Conservation (phyloP, 768 basidiomycete species). For the Chalciporus chontae region DNA sequence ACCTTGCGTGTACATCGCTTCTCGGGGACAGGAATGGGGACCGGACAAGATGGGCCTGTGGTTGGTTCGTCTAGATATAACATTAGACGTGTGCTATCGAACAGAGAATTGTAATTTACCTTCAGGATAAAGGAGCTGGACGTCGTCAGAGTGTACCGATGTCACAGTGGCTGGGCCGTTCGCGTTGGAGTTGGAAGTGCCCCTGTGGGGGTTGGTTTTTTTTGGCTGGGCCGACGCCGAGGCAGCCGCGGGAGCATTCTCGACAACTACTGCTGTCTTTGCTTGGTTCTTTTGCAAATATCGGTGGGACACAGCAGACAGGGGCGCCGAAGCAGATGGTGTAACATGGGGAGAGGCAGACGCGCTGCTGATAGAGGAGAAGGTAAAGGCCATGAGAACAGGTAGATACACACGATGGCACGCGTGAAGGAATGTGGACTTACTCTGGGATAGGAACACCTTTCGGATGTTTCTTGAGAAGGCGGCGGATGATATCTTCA, state of each 20-base stretch:
- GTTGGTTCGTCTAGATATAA: constrained; percentile 8
- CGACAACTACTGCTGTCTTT: not conserved
- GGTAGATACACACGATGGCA: too few relatives aligned
- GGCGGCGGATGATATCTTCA: constrained; percentile 25
- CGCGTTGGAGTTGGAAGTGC: not conserved
- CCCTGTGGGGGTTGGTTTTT: not conserved
- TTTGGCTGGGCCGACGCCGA: not conserved
- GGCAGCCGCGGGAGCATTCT: not conserved
- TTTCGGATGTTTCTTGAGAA: constrained; percentile 24
- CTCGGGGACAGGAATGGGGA: not conserved
- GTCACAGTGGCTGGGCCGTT: not conserved
- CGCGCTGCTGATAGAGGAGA: too few relatives aligned
- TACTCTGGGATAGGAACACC: constrained; percentile 18
- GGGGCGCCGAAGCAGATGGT: too few relatives aligned
- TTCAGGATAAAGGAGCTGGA: constrained; percentile 10
- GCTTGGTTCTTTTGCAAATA: not conserved
- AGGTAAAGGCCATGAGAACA: too few relatives aligned
- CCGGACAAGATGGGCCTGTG: not conserved
- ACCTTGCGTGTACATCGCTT: not conserved
- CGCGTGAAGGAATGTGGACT: too few relatives aligned
- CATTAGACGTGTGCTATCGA: not conserved
- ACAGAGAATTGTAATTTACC: not conserved
- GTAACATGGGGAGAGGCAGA: too few relatives aligned
- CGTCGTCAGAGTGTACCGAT: constrained; percentile 6
- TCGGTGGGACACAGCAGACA: not conserved